Evolutionary conservation across 2,329 filamentous ascomycete genomes (phyloP).

Genomic region (Hysterium pulicare): DNA sequence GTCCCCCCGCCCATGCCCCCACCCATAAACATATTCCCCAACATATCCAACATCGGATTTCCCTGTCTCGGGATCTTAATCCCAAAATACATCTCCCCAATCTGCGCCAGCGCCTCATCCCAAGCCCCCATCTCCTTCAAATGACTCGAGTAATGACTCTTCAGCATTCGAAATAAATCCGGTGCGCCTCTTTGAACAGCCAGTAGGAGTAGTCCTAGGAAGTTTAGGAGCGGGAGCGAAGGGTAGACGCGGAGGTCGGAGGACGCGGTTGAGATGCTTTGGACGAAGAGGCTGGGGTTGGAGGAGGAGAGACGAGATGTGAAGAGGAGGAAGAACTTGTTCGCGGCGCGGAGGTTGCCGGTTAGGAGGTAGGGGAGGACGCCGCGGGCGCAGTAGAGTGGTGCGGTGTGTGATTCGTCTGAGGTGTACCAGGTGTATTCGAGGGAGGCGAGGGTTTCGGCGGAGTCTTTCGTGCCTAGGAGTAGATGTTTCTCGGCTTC

Average conservation of each 20-base stretch:
- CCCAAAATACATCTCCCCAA: slow-evolving; percentile 96
- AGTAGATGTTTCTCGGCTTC: slow-evolving; percentile 89
- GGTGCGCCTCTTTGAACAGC: slow-evolving; percentile 75
- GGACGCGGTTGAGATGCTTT: slow-evolving; percentile 73
- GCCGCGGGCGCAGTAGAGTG: slow-evolving; percentile 79
- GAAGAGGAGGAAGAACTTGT: slow-evolving; percentile 75
- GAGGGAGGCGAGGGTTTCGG: slow-evolving; percentile 73
- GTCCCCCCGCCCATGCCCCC: slow-evolving; percentile 56
- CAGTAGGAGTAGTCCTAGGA: slow-evolving; percentile 78
- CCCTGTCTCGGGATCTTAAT: slow-evolving; percentile 84
- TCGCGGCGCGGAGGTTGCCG: slow-evolving; percentile 87
- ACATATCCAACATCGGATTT: slow-evolving; percentile 96
- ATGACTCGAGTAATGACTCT: slow-evolving; percentile 74
- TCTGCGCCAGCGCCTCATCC: slow-evolving; percentile 75
- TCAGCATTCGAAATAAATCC: slow-evolving; percentile 78
- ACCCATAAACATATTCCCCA: slow-evolving; percentile 89
- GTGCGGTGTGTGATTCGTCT: slow-evolving; percentile 82
- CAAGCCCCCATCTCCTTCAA: slow-evolving; percentile 75
- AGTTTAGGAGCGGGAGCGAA: slow-evolving; percentile 90
- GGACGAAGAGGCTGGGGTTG: slow-evolving; percentile 65
- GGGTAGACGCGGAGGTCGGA: slow-evolving; percentile 82
- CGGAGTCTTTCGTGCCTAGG: slow-evolving; percentile 84
- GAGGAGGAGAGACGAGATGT: slow-evolving; percentile 60
- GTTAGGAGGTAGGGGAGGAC: slow-evolving; percentile 87
- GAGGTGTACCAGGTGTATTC: slow-evolving; percentile 93